Conservation (phyloP, 2,329 filamentous ascomycete species). For the Fusarium poae region DNA sequence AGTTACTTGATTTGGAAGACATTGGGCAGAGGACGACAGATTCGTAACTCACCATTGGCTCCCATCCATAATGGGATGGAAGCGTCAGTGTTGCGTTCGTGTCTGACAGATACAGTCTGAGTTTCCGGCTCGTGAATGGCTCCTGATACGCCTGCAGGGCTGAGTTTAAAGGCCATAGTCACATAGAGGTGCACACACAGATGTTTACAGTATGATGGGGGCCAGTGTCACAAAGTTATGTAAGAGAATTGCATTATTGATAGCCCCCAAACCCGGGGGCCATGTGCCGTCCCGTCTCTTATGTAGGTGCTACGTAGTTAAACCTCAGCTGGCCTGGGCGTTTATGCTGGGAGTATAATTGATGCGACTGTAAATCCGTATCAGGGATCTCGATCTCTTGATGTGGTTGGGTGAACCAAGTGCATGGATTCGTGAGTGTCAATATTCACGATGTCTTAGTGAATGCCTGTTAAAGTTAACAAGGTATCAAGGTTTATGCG, state of each 20-base stretch:
- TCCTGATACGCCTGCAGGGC: neutral
- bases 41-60: neutral
- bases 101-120: neutral
- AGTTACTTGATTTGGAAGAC: neutral
- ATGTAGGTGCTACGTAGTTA: neutral
- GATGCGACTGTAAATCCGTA: neutral
- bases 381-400: neutral
- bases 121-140: neutral
- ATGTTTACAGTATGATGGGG: constrained; percentile 3
- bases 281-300: constrained; percentile 3
- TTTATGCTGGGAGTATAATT: neutral
- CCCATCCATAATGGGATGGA: neutral
- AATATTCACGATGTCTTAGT: neutral
- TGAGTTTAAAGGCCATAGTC: neutral
- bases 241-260: constrained; percentile 1
- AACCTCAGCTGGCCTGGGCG: constrained; percentile 12
- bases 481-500: neutral
- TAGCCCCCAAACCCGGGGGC: constrained; percentile 14
- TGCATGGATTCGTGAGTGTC: neutral
- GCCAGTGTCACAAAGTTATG: constrained; percentile 1
- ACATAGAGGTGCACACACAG: neutral
- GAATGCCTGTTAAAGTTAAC: neutral
- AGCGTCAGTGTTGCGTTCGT: neutral
- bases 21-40: neutral
- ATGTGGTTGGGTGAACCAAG: constrained; percentile 3